Base-by-base conservation (phyloP, 2,329 filamentous ascomycete species). In the Cordyceps cicadae region DNA sequence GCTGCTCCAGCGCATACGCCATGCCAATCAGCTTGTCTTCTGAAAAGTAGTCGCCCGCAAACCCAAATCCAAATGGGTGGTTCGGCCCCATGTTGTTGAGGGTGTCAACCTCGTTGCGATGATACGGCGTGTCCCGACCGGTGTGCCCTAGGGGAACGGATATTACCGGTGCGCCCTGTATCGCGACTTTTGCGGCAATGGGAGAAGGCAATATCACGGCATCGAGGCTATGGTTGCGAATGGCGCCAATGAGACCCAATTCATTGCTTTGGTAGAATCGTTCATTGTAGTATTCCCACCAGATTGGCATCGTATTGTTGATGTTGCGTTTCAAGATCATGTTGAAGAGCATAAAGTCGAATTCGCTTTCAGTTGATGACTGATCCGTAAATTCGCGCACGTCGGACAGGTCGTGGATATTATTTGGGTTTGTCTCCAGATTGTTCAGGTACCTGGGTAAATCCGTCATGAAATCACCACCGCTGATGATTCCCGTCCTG, bases 1-100 rank as follows among this genome's bases (percentile, higher is more conserved):
- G 74, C 73, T 87, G 83, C 74, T 90, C 87, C 71, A 84, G 88
- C 4, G 84, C 86, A 75, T 87, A 89, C 7, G 86, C 87, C 67
- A 85, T 79, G 0, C 81, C 82, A 61, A 90, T 82, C 64, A 90
- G 67, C 34, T 71, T 76, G 66, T 80, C 81, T 70, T 90, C 87
- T 41, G 77, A 81, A 74, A 82, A 90, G 54, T 77, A 78, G 3
- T 71, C 71, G 0, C 86, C 87, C 51, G 88, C 73, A 66, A 89
- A 89, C 8, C 77, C 78, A 12, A 90, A 71, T 0, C 87, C 87
- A 68, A 88, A 85, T 24, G 78, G 78, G 26, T 84, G 70, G 19
- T 82, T 81, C 0, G 85, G 84, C 0, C 74, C 84, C 0, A 72
- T 74, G 0, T 72, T 70, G 9, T 84, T 79, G 8, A 88, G 70